Base-by-base conservation (phyloP, 106 monocot genomes). In the Platanthera guangdongensis region DNA sequence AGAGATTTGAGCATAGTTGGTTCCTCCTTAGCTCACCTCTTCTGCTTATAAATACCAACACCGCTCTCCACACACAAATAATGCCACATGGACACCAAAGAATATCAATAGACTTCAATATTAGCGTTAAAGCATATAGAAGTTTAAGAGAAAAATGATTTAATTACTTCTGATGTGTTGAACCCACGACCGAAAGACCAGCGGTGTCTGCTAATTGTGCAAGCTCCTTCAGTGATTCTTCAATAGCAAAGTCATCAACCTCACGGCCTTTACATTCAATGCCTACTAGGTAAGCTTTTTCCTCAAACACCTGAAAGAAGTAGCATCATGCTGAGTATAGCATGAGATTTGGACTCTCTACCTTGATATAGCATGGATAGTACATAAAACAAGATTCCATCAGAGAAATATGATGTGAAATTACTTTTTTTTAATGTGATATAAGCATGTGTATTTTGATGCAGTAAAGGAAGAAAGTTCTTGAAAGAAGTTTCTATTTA, bases 121-220 rank as follows among this genome's bases (percentile, higher is more conserved):
- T 39, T 39, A 39, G 39, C 39, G 39, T 39, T 39, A 39, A 39
- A 39, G 39, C 39, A 39, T 39, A 39, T 39, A 39, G 39, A 39
- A 39, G 39, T 39, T 39, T 39, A 39, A 39, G 39, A 13, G 28
- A 65, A 72, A 51, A 22, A 21, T 1, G 16, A 10, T 18, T 14
- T 8, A 59, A 87, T 81, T 82, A 93, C 96, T 89, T 97, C 78
- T 97, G 96, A 81, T 81, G 83, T 18, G 96, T 91, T 16, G 91
- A 89, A 80, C 86, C 93, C 75, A 97, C 93, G 59, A 93, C 91
- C 74, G 47, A 59, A 80, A 97, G 93, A 5, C 96, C 93, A 75
- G 96, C 96, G 75, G 96, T 97, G 70, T 97, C 93, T 57, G 96
- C 90, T 60, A 97, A 78, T 76, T 97, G 93, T 76, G 63, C 91